These are phyloP conservation scores for Gossypium mustelinum DNA, from an alignment of 345 rosid genomes.

Conservation along the genomic window DNA sequence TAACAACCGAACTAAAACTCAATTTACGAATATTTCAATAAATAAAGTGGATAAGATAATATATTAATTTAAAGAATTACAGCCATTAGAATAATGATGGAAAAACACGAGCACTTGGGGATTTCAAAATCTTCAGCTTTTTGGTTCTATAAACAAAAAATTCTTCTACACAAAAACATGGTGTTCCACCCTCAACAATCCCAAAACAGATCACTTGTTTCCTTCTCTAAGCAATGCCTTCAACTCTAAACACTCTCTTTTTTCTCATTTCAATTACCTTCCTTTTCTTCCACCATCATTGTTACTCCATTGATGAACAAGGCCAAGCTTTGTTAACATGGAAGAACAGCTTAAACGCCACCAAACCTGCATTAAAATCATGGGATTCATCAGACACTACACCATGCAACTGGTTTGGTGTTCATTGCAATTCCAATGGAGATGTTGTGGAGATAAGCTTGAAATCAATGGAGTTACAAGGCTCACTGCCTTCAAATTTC, in stretches of 20 bases:
- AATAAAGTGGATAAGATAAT: background rate
- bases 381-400: constrained; percentile 52
- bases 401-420: constrained; percentile 81
- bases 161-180: constrained; percentile 36
- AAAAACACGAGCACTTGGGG: constrained; percentile 48
- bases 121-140: constrained; percentile 62
- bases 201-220: constrained; percentile 44
- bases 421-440: constrained; percentile 59
- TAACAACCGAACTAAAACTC: too few species aligned
- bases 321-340: constrained; percentile 73
- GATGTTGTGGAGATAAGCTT: constrained; percentile 53
- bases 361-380: constrained; percentile 41
- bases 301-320: constrained; percentile 63
- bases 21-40: background rate
- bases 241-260: constrained; percentile 40
- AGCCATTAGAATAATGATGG: constrained; percentile 19
- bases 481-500: constrained; percentile 57
- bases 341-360: constrained; percentile 59
- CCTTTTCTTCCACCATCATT: constrained; percentile 38
- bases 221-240: constrained; percentile 56
- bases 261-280: constrained; percentile 36
- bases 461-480: constrained; percentile 57
- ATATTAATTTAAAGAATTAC: constrained; percentile 20
- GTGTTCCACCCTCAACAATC: constrained; percentile 70
- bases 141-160: constrained; percentile 57